Evolutionary conservation across 2,329 filamentous ascomycete genomes (phyloP), one percentile per base, ranked within the genome.

Genomic region (Penicillium sp.): DNA sequence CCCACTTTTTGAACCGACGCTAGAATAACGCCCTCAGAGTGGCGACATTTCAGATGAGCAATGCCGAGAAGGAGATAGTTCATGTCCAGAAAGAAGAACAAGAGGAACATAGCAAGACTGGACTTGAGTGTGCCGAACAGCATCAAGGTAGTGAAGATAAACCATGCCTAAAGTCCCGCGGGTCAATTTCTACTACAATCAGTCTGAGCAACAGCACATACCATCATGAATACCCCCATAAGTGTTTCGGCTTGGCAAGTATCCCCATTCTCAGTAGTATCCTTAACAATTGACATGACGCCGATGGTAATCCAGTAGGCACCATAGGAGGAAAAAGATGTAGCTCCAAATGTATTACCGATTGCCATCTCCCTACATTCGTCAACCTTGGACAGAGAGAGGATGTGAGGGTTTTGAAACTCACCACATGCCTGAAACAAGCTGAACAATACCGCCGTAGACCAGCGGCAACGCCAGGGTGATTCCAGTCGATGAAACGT

Each of bases 11-110:
- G 59, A 3, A 63, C 26, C 8, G 58, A 45, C 2, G 50, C 48
- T 21, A 55, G 16, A 1, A 55, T 48, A 3, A 47, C 42, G 4
- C 59, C 58, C n/a, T 54, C 35, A 0, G 54, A 49, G 19, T 46
- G 50, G 39, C 59, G 50, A 44, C 59, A 60, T 29, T 63, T 46
- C 11, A 66, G 47, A 16, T 66, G 56, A 4, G 63, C 57, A 39
- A 66, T 58, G 3, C 60, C 63, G 5, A 66, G 57, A 8, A 66
- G 54, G 0, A 66, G 58, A n/a, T 64, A 66, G 50, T 66, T 63
- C 57, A 66, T 54, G 21, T 67, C 64, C 35, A 67, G 47, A 45
- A 65, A 65, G 43, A 67, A 64, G 51, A 65, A 65, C 4, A 65
- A 31, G 2, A 60, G 54, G 37, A 65, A 64, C 55, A 64, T 61